Conservation (phyloP, 23 red algal genomes). For the Gracilaria vermiculophylla region DNA sequence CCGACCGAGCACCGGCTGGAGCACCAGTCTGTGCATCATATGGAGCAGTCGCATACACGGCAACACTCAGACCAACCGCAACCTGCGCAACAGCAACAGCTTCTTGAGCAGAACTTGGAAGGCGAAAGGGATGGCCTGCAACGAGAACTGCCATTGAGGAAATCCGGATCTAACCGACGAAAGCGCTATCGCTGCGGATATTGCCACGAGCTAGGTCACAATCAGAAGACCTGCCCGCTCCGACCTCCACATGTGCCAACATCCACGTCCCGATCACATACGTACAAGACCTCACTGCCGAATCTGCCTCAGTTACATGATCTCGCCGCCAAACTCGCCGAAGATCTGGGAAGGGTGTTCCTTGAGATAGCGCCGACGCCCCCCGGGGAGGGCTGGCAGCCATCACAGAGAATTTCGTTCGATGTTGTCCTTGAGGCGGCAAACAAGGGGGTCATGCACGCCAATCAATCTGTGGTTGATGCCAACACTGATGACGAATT, state of each 20-base stretch:
- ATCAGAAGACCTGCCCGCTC: constrained; percentile 28
- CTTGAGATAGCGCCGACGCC: not conserved
- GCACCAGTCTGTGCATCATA: not conserved
- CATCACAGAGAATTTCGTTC: not conserved
- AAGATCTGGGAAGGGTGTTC: not conserved
- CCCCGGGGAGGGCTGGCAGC: not conserved
- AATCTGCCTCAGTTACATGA: not conserved
- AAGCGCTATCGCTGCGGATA: constrained; percentile 49
- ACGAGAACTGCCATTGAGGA: not conserved
- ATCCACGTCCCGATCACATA: not conserved
- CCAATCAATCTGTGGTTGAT: not conserved
- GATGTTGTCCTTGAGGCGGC: constrained; percentile 30
- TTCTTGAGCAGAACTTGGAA: not conserved
- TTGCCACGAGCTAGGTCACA: constrained; percentile 50
- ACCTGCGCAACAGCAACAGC: not conserved
- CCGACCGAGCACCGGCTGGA: not conserved
- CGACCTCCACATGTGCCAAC: not conserved
- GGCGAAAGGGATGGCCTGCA: not conserved
- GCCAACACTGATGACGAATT: constrained; percentile 23
- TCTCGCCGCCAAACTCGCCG: not conserved
- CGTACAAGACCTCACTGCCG: not conserved
- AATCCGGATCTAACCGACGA: not conserved
- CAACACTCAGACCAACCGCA: not conserved
- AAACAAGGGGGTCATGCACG: constrained; percentile 9
- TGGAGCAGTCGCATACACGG: not conserved